phyloP scores from a whole-genome alignment of 305 asterid genomes.

The Fraxinus ornus region DNA sequence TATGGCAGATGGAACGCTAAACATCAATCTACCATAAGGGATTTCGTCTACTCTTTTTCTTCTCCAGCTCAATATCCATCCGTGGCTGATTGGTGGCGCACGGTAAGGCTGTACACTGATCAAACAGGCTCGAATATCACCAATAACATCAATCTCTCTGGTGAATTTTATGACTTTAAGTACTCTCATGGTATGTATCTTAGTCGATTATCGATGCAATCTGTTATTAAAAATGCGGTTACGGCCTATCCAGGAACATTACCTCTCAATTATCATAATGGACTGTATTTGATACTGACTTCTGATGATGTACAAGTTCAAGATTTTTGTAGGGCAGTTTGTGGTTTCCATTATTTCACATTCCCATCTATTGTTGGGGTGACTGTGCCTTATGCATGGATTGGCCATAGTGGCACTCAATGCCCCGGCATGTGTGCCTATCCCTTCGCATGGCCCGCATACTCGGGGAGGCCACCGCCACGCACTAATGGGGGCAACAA shows the following conservation, averaged over 20 bases:
- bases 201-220: conserved; percentile 54
- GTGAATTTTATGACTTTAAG: conserved; percentile 45
- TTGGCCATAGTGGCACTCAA: conserved; percentile 65
- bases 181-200: conserved; percentile 58
- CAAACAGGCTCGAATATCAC: conserved; percentile 63
- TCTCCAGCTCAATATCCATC: conserved; percentile 57
- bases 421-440: conserved; percentile 77
- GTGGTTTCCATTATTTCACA: conserved; percentile 82
- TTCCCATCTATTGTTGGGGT: conserved; percentile 62
- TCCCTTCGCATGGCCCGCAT: conserved; percentile 65
- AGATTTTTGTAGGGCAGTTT: conserved; percentile 73
- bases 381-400: conserved; percentile 78
- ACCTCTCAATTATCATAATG: conserved; percentile 49
- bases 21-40: conserved; percentile 61
- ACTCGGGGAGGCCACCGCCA: conserved; percentile 42
- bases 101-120: conserved; percentile 59
- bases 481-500: conserved; percentile 25
- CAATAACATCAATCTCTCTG: conserved; percentile 32
- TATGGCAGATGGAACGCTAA: conserved; percentile 63
- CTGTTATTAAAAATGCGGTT: conserved; percentile 46
- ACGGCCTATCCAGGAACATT: conserved; percentile 22
- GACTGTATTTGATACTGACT: conserved; percentile 57
- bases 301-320: conserved; percentile 58
- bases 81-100: conserved; percentile 76
- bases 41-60: conserved; percentile 56